Evolutionary conservation across 164 flowering plant genomes (phyloP).

Genomic region (Tetrastigma voinierianum): DNA sequence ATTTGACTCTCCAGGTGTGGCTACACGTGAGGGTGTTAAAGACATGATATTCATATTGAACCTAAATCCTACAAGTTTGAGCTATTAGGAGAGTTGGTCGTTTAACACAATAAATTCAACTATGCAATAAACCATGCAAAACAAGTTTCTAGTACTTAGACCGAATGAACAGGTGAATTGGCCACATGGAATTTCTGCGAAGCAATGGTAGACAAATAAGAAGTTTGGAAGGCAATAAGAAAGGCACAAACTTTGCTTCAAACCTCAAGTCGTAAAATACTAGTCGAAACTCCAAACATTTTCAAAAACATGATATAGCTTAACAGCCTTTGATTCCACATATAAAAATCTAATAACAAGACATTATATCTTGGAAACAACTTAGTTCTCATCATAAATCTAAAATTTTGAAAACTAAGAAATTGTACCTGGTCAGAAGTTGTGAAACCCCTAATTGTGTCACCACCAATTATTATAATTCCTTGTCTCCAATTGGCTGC

Average conservation of each 20-base stretch:
- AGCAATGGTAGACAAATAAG: too few species aligned
- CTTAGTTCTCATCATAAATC: not conserved
- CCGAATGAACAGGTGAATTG: not conserved
- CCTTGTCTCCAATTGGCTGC: conserved; percentile 92
- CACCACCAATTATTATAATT: conserved; percentile 76
- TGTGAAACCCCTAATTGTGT: conserved; percentile 89
- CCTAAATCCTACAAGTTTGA: too few species aligned
- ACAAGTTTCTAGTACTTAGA: not conserved
- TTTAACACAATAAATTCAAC: not conserved
- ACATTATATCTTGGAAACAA: too few species aligned
- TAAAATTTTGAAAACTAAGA: not conserved
- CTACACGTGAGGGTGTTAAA: too few species aligned
- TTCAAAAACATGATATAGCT: too few species aligned
- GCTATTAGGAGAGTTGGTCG: too few species aligned
- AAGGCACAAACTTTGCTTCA: not conserved
- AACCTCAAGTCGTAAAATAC: not conserved
- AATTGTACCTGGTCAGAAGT: conserved; percentile 75
- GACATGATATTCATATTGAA: too few species aligned
- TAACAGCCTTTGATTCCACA: too few species aligned
- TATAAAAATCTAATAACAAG: too few species aligned
- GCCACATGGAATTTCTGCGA: too few species aligned
- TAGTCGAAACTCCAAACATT: not conserved
- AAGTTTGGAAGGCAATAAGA: not conserved
- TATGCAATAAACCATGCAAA: not conserved
- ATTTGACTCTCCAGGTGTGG: too few species aligned